Base-by-base conservation (phyloP, 2,329 filamentous ascomycete species). In the Fusarium sororula region DNA sequence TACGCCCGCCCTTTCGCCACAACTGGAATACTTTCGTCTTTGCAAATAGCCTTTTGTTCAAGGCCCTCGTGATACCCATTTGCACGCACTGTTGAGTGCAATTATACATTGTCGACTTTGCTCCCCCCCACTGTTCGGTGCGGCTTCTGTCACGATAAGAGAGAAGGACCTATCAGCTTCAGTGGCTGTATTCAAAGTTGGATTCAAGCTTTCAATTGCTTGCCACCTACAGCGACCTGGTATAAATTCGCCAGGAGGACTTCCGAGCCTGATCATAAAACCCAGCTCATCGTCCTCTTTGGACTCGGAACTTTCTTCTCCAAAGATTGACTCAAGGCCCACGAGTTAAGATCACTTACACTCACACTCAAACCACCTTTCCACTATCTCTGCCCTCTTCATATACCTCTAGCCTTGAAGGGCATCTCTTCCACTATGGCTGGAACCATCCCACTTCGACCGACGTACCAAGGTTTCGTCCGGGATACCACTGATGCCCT, bases 401-500 rank as follows among this genome's bases (percentile, higher is more conserved):
- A 24, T 53, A n/a, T 53, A 37, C 17, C 48, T 53, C 30, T 10
- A 26, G 48, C 30, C 30, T 53, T 24, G 12, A 53, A 53, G 30
- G 48, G 17, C n/a, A 53, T 26, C 12, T 24, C 30, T 47, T 26
- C n/a, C 39, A 47, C 24, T 10, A 57, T 57, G 55, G 15, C 30
- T 48, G 30, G 55, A 71, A 66, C 59, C 73, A 58, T 74, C 48
- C 80, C 82, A 24, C 83, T 93, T 76, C 84, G 86, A 73, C 90
- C 92, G 37, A 94, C 92, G 30, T 94, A 89, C 81, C 83, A 83
- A n/a, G 92, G 92, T 15, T 90, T 90, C 78, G 87, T 94, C 55
- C 84, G 85, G n/a, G 90, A 88, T 15, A 94, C 92, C 0, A 87
- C 90, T 55, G 94, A 97, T 83, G 94, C 94, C 35, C 85, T 97